Evolutionary conservation across 305 asterid genomes (phyloP), one percentile per base, ranked within the genome.

Genomic region (Solanum aculeatissimum): DNA sequence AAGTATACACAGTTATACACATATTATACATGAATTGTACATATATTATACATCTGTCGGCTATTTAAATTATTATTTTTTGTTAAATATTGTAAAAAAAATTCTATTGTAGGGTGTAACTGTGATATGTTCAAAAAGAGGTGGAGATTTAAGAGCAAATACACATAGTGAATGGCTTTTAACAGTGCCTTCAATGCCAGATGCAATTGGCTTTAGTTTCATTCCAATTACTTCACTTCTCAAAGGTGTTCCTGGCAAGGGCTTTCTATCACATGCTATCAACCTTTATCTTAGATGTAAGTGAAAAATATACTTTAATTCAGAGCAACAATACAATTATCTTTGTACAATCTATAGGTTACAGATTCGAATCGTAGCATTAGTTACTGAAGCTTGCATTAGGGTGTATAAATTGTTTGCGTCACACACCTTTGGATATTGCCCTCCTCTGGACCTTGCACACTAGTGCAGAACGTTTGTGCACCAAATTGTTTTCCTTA

Each of bases 171-270:
- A 96, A 81, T 96, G 99, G 99, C 91, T 95, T 81, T 85, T 58
- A 16, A 93, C 98, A 57, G 99, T 96, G 54, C 93, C 94, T 62
- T 89, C 90, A 45, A 88, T 66, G 88, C 94, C 99, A 0, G 97
- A 95, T 49, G 99, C 95, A 1, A 86, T 96, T 62, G 94, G 89
- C 23, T 93, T 93, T 87, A 91, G 84, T 80, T 92, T 95, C 91
- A 95, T 96, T n/a, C 98, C 99, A 1, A 93, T 96, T 7, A 96
- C 97, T 49, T 95, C 98, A 80, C 94, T 96, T 9, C 96, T 96
- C 8, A 87, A 88, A 70, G 98, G 93, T 38, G 92, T 95, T 15
- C 94, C 95, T 2, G 99, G 99, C 83, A 92, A 88, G 87, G 99
- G 99, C 21, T 96, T 96, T 89, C 85, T 96, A 60, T 93, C 98